Evolutionary conservation across 2,329 filamentous ascomycete species (phyloP), one percentile per base, ranked within the genome.

Genomic region (Colletotrichum gigasporum): DNA sequence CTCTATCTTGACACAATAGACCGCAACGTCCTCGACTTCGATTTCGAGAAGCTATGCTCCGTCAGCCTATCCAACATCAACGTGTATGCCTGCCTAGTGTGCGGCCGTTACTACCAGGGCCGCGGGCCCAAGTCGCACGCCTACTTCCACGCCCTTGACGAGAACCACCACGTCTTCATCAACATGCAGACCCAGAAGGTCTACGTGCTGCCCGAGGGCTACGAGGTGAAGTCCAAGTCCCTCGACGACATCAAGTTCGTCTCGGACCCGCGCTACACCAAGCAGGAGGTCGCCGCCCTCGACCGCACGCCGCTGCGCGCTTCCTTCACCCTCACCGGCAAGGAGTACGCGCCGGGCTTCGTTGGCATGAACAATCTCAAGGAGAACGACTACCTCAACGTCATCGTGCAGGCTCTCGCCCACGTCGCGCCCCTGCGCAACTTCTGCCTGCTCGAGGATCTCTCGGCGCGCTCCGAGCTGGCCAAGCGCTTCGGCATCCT

Each of bases 311-410:
- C 82, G 55, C 26, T 51, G 48, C 83, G 84, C 72, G 84, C 69
- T 32, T 87, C 88, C 44, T 94, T 90, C 86, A 95, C 97, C 72
- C 84, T 98, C 41, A 84, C 85, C 51, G 93, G 93, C 67, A 92
- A 91, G 77, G 89, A 91, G 75, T 99, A 99, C 79, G 90, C 90
- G 69, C 96, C 96, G 18, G 95, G 96, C 5, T 99, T 94, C 75
- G 93, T 99, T 66, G 96, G 96, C 69, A 96, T 99, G 92, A 99
- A 99, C 85, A 99, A 99, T 80, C 97, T 99, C 84, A 99, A 99
- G 79, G 93, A 96, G 63, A 99, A 99, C 80, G 96, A 99, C 82
- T 99, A 99, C 80, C 86, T 98, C 74, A 99, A 99, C 75, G 95
- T 97, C 24, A 87, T 97, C 3, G 91, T 97, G 50, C 96, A 99